phyloP scores from a whole-genome alignment of 2,329 filamentous ascomycete genomes.

The Colletotrichum sp. region DNA sequence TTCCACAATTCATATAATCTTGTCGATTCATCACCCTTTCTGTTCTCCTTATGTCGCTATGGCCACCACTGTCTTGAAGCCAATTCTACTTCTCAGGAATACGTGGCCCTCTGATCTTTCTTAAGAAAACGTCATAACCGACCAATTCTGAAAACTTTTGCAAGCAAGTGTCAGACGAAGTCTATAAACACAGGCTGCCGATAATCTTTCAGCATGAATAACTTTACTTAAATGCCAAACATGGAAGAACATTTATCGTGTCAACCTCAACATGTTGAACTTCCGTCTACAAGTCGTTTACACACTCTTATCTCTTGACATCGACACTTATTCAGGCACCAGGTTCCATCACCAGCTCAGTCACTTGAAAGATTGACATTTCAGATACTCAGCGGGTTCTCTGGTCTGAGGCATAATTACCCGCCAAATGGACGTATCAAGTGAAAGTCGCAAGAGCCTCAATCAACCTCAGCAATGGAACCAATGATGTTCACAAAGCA shows the following conservation, averaged over 20 bases:
- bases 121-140: rapidly evolving
- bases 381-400: not conserved
- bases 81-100: not conserved
- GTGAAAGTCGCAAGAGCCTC: not conserved
- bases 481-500: not conserved
- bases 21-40: rapidly evolving
- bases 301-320: not conserved
- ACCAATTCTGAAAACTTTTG: rapidly evolving
- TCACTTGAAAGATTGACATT: not conserved
- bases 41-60: no score
- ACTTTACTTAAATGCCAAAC: not conserved
- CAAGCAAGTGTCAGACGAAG: rapidly evolving
- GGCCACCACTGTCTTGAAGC: no score
- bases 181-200: rapidly evolving
- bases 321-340: rapidly evolving
- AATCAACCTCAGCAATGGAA: not conserved
- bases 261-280: not conserved
- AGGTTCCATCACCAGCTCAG: not conserved
- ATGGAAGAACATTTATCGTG: no score
- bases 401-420: not conserved
- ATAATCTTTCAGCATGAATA: rapidly evolving
- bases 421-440: not conserved
- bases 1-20: not conserved
- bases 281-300: not conserved
- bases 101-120: rapidly evolving